Percentiles rank a stretch among this genome's conserved stretches.
Conservation (phyloP, 148 eudicot species). For the Vaccinium darrowii region DNA sequence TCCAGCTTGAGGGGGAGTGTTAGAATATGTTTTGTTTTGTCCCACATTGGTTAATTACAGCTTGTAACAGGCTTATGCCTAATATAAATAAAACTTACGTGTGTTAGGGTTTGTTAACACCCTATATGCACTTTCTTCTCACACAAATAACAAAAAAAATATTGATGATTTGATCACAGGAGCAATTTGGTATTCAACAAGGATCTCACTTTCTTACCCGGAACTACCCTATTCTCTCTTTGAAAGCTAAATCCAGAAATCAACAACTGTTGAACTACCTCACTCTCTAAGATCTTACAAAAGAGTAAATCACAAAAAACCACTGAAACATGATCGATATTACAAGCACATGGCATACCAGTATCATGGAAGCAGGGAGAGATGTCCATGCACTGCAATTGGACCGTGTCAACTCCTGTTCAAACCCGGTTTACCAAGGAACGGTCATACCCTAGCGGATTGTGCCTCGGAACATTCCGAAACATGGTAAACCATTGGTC, state of each 20-base stretch:
- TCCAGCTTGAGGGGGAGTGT: too few relatives aligned
- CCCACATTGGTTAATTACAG: too few relatives aligned
- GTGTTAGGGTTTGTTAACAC: too few relatives aligned
- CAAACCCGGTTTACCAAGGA: neutral
- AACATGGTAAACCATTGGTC: neutral
- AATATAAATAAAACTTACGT: too few relatives aligned
- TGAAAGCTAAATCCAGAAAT: neutral
- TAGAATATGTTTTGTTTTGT: too few relatives aligned
- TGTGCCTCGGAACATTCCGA: too few relatives aligned
- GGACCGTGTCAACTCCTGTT: neutral
- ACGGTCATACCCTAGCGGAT: neutral
- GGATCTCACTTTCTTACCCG: neutral
- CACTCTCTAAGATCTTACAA: neutral
- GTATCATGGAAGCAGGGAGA: neutral
- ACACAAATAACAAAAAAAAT: too few relatives aligned
- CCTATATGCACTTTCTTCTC: too few relatives aligned
- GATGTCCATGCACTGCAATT: too few relatives aligned
- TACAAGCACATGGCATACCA: neutral
- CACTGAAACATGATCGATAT: neutral
- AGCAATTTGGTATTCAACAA: neutral
- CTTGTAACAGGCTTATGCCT: too few relatives aligned
- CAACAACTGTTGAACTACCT: neutral
- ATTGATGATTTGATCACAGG: constrained; percentile 1
- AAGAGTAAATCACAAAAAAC: neutral
- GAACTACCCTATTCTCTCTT: neutral